Evolutionary conservation across 768 basidiomycete species (phyloP).

Genomic region (Agrocybe pediades): DNA sequence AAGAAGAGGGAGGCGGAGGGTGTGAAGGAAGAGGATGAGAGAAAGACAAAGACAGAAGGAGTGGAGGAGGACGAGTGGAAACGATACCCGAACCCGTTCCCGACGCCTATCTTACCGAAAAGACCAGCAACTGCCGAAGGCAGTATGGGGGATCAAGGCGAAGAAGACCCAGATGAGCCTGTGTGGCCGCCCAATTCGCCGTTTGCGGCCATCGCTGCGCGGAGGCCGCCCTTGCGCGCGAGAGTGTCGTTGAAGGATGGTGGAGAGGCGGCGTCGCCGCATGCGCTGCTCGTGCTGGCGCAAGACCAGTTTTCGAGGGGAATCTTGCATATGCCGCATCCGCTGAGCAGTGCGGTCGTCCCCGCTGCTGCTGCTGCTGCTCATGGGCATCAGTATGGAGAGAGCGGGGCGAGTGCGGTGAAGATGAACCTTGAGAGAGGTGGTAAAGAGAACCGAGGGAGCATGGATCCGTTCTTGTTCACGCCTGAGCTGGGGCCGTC

Average conservation of each 20-base stretch:
- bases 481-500: neutral
- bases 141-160: neutral
- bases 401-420: neutral
- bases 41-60: no score
- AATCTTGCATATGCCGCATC: conserved; percentile 73
- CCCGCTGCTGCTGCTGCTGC: neutral
- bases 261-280: conserved; percentile 30
- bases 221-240: conserved; percentile 48
- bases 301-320: conserved; percentile 72
- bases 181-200: conserved; percentile 54
- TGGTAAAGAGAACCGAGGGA: neutral
- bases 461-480: neutral
- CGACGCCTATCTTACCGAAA: neutral
- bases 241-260: conserved; percentile 43
- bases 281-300: conserved; percentile 59
- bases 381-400: neutral
- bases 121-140: neutral
- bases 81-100: neutral
- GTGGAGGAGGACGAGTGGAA: neutral
- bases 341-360: conserved; percentile 17
- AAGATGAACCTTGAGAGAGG: neutral
- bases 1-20: neutral
- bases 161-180: conserved; percentile 35
- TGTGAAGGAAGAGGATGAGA: neutral
- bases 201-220: conserved; percentile 34